Conservation (phyloP, 1,284 basidiomycete genomes). For the Papiliotrema laurentii region DNA sequence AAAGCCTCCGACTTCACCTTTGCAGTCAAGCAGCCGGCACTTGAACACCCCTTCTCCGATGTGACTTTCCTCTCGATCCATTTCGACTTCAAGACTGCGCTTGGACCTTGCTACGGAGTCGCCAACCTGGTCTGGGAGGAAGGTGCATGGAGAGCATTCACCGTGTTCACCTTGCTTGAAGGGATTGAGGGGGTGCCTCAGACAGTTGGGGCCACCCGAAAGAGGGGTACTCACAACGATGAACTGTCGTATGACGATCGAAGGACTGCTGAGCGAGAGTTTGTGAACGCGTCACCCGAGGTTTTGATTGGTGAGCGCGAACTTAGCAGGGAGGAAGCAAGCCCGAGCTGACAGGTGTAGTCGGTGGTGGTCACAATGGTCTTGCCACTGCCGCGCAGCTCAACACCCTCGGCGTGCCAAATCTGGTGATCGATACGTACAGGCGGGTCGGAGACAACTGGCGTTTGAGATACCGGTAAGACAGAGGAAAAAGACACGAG, state of each 20-base stretch:
- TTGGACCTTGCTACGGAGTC: slow-evolving; percentile 55
- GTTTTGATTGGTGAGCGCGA: slow-evolving; percentile 48
- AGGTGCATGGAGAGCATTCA: slow-evolving; percentile 58
- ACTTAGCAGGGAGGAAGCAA: background rate
- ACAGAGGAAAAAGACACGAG: background rate
- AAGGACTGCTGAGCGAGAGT: slow-evolving; percentile 46
- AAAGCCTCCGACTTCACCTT: slow-evolving; percentile 51
- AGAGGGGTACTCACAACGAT: slow-evolving; percentile 31
- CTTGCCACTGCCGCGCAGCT: slow-evolving; percentile 59
- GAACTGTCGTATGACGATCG: slow-evolving; percentile 28
- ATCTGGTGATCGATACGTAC: slow-evolving; percentile 57
- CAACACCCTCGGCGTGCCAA: slow-evolving; percentile 55
- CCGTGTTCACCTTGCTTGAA: slow-evolving; percentile 60
- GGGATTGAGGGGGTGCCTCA: slow-evolving; percentile 56
- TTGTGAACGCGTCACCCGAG: slow-evolving; percentile 25
- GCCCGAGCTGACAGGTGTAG: slow-evolving; percentile 13
- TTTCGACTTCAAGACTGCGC: slow-evolving; percentile 59
- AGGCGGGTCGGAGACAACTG: slow-evolving; percentile 58
- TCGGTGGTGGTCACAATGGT: slow-evolving; percentile 65
- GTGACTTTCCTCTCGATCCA: slow-evolving; percentile 58
- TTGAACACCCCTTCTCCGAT: slow-evolving; percentile 55
- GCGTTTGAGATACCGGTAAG: slow-evolving; percentile 55
- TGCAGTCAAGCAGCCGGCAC: slow-evolving; percentile 38
- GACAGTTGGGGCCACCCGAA: slow-evolving; percentile 46
- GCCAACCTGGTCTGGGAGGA: slow-evolving; percentile 56